Evolutionary conservation across 345 rosid genomes (phyloP).

Genomic region (Murraya koenigii): DNA sequence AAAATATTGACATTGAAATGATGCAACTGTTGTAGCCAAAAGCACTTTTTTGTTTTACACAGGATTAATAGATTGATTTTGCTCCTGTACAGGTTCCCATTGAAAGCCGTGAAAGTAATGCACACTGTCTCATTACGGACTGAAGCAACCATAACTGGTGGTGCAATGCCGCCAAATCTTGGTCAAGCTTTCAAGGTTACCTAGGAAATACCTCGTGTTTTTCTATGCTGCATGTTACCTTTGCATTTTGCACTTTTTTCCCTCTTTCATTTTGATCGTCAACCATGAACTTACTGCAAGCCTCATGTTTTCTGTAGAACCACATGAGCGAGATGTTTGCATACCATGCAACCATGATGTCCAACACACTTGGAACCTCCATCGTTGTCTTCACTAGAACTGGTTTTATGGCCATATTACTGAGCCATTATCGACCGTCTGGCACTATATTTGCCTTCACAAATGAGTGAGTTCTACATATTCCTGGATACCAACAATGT

Average conservation of each 20-base stretch:
- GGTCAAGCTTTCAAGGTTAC: constrained; percentile 82
- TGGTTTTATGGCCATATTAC: constrained; percentile 89
- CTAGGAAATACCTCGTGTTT: background rate
- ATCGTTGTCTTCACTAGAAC: constrained; percentile 96
- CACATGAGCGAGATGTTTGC: constrained; percentile 99
- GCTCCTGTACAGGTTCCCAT: constrained; percentile 56
- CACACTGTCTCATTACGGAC: constrained; percentile 92
- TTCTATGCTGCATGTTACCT: background rate
- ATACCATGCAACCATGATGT: constrained; percentile 99
- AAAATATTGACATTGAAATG: background rate
- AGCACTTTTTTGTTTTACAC: background rate
- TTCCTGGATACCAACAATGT: constrained; percentile 1
- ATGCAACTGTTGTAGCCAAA: background rate
- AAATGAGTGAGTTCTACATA: constrained; percentile 59
- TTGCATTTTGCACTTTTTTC: background rate
- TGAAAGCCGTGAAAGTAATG: constrained; percentile 98
- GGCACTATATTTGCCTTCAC: constrained; percentile 95
- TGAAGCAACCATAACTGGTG: constrained; percentile 81
- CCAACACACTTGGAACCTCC: constrained; percentile 95
- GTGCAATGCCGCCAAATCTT: constrained; percentile 82
- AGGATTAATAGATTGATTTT: constrained; percentile 12
- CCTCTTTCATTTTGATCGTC: constrained; percentile 7
- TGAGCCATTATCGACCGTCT: constrained; percentile 95
- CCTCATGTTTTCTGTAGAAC: constrained; percentile 50
- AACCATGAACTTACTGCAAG: constrained; percentile 16